Evolutionary conservation across 2,329 filamentous ascomycete species (phyloP).

Genomic region (Hymenoscyphus scutula): DNA sequence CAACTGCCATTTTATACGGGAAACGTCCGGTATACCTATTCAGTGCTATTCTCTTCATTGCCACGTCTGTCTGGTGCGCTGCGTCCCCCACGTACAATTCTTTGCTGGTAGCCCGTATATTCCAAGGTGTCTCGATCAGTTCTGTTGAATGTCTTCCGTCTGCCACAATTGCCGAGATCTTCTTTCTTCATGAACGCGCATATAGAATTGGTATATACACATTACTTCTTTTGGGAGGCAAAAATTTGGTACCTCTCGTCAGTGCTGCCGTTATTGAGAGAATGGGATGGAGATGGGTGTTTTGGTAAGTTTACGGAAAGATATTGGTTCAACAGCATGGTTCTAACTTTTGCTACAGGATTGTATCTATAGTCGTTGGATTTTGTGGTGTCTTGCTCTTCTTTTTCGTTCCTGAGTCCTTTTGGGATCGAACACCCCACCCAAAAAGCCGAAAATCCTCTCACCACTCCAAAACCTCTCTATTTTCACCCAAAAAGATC

Average conservation of each 20-base stretch:
- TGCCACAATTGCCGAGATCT: slow-evolving; percentile 93
- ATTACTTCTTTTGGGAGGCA: slow-evolving; percentile 80
- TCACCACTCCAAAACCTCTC: slow-evolving; percentile 16
- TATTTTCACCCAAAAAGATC: slow-evolving; percentile 21
- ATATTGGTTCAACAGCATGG: too few relatives aligned
- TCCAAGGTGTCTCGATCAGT: slow-evolving; percentile 84
- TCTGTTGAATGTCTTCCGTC: slow-evolving; percentile 91
- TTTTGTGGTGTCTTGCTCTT: slow-evolving; percentile 72
- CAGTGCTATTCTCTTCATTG: slow-evolving; percentile 73
- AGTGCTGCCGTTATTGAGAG: slow-evolving; percentile 80
- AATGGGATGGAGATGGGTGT: slow-evolving; percentile 85
- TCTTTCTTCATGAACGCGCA: slow-evolving; percentile 89
- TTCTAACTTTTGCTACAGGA: slow-evolving; percentile 37
- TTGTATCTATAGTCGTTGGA: slow-evolving; percentile 77
- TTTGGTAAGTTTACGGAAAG: slow-evolving; percentile 48
- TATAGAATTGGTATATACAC: slow-evolving; percentile 95
- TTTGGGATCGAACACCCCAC: slow-evolving; percentile 84
- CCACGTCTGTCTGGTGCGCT: slow-evolving; percentile 80
- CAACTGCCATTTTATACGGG: slow-evolving; percentile 86
- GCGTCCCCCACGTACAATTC: slow-evolving; percentile 78
- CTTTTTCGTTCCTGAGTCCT: slow-evolving; percentile 90
- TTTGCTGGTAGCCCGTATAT: slow-evolving; percentile 75
- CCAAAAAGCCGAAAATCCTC: slow-evolving; percentile 25
- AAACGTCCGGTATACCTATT: slow-evolving; percentile 88
- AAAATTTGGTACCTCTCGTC: slow-evolving; percentile 84